Evolutionary conservation across 2,329 filamentous ascomycete genomes (phyloP).

Genomic region (Colletotrichum eremochloae): DNA sequence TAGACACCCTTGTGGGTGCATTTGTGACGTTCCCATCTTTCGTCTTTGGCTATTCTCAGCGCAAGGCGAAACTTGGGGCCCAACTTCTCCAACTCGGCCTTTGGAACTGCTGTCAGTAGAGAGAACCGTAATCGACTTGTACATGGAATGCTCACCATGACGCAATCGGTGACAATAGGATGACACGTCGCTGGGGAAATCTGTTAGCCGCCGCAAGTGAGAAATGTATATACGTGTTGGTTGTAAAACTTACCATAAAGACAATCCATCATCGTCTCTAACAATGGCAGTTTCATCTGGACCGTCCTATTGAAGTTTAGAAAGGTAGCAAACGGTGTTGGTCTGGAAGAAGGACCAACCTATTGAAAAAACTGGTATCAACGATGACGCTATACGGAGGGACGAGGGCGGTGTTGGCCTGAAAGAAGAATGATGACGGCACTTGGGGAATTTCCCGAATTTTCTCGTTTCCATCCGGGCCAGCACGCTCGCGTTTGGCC

Average conservation of each 20-base stretch:
- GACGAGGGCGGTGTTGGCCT: slow-evolving; percentile 87
- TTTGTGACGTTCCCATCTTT: slow-evolving; percentile 85
- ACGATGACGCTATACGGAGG: slow-evolving; percentile 86
- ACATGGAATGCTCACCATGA: slow-evolving; percentile 14
- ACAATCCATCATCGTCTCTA: slow-evolving; percentile 93
- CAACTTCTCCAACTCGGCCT: slow-evolving; percentile 15
- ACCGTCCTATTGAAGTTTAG: slow-evolving; percentile 67
- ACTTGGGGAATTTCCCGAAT: slow-evolving; percentile 72
- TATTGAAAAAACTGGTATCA: slow-evolving; percentile 67
- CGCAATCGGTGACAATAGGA: slow-evolving; percentile 83
- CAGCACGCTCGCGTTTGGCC: slow-evolving; percentile 68
- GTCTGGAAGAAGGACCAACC: slow-evolving; percentile 69
- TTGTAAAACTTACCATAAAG: slow-evolving; percentile 66
- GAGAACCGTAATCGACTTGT: not conserved
- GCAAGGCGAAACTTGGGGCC: slow-evolving; percentile 88
- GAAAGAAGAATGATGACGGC: slow-evolving; percentile 87
- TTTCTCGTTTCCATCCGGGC: slow-evolving; percentile 72
- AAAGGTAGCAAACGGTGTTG: no score
- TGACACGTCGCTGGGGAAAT: slow-evolving; percentile 77
- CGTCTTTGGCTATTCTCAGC: slow-evolving; percentile 86
- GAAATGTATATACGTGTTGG: no score
- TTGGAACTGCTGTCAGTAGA: not conserved
- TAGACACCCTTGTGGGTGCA: slow-evolving; percentile 92
- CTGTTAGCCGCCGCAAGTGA: not conserved
- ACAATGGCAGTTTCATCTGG: slow-evolving; percentile 87